These are phyloP conservation scores for Jacaranda mimosifolia DNA, from an alignment of 257 asterid genomes.

Conservation along the genomic window DNA sequence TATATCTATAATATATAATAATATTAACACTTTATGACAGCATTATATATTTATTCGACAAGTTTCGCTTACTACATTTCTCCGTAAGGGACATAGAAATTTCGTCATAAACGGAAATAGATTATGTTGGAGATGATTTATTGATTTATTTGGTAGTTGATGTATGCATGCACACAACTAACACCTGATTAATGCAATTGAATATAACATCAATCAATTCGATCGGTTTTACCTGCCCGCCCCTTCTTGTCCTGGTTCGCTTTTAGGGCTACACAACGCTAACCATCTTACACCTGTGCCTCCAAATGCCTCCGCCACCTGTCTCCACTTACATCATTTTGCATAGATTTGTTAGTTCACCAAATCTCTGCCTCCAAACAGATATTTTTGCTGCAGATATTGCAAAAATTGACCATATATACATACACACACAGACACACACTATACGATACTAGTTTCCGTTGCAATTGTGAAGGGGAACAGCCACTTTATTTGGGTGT, in stretches of 20 bases:
- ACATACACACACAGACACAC: too few relatives aligned
- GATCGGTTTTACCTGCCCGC: slow-evolving; percentile 10
- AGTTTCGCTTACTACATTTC: too few relatives aligned
- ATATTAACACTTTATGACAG: too few relatives aligned
- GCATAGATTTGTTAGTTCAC: slow-evolving; percentile 14
- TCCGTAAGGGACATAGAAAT: too few relatives aligned
- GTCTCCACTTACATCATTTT: too few relatives aligned
- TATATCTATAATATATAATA: too few relatives aligned
- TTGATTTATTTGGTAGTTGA: not conserved
- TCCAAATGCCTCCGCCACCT: too few relatives aligned
- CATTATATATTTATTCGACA: too few relatives aligned
- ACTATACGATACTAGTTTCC: not conserved
- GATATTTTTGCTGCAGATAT: slow-evolving; percentile 2
- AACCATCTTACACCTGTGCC: not conserved
- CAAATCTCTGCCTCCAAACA: slow-evolving; percentile 20
- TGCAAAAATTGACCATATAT: not conserved
- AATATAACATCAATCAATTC: not conserved
- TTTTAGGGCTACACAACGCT: slow-evolving; percentile 11
- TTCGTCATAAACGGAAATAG: not conserved
- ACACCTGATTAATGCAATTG: not conserved
- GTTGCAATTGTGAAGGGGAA: slow-evolving; percentile 26
- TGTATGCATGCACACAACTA: not conserved
- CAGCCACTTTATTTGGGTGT: not conserved
- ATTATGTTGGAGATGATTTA: slow-evolving; percentile 1
- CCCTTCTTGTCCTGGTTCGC: not conserved